These are phyloP conservation scores for Clonostachys solani DNA, from an alignment of 2,329 filamentous ascomycete genomes.

Conservation along the genomic window DNA sequence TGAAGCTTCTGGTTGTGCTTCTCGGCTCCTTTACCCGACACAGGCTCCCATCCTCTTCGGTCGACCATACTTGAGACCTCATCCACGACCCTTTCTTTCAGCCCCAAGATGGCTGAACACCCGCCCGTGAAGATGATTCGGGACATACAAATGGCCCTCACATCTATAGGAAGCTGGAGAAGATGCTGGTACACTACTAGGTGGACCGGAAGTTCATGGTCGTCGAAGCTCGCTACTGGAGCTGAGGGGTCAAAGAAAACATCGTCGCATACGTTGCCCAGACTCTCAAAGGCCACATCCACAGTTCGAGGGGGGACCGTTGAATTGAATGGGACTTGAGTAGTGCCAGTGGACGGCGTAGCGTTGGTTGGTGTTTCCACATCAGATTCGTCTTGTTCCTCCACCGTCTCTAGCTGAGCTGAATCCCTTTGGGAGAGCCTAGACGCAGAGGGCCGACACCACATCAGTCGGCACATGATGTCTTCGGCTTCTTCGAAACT, in stretches of 20 bases:
- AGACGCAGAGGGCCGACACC: conserved; percentile 53
- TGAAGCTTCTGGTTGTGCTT: conserved; percentile 37
- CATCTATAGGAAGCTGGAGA: conserved; percentile 73
- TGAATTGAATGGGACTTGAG: conserved; percentile 34
- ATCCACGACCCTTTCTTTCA: conserved; percentile 72
- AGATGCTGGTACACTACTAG: conserved; percentile 73
- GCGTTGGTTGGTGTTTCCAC: conserved; percentile 16
- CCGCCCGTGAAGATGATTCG: conserved; percentile 85
- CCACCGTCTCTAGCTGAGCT: conserved; percentile 39
- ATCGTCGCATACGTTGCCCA: conserved; percentile 72
- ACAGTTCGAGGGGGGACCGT: conserved; percentile 48
- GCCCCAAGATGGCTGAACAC: conserved; percentile 71
- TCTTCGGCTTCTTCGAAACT: conserved; percentile 82
- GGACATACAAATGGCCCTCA: conserved; percentile 80
- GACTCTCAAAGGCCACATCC: conserved; percentile 61
- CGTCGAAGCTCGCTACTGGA: conserved; percentile 63
- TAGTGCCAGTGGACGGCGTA: conserved; percentile 14
- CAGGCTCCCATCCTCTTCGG: conserved; percentile 70
- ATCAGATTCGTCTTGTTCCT: conserved; percentile 53
- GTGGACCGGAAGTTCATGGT: conserved; percentile 79
- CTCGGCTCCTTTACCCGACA: conserved; percentile 63
- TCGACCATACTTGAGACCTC: conserved; percentile 68
- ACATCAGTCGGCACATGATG: conserved; percentile 68
- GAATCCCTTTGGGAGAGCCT: conserved; percentile 29
- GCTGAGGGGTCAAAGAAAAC: conserved; percentile 63